phyloP scores from a whole-genome alignment of 1,139 yeast species.

The Geotrichum histeridarum region DNA sequence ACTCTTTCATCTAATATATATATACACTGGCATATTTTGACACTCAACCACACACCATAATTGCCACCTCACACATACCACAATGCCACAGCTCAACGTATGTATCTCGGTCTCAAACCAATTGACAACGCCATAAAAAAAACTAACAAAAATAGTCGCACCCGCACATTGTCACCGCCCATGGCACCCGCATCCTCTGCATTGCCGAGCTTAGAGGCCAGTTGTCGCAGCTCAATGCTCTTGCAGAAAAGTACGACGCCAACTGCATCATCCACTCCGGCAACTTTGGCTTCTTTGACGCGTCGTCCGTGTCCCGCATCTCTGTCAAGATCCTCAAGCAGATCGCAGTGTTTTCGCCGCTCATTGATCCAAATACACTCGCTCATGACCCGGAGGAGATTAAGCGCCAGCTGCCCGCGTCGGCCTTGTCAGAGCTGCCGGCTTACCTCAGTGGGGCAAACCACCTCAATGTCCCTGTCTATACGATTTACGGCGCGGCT shows the following conservation, averaged over 20 bases:
- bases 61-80: no score
- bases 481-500: slow-evolving; percentile 68
- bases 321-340: slow-evolving; percentile 45
- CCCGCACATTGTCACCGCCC: slow-evolving; percentile 2
- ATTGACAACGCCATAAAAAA: no score
- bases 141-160: no score
- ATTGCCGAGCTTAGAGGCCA: slow-evolving; percentile 54
- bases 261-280: slow-evolving; percentile 64
- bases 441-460: slow-evolving; percentile 47
- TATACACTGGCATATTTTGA: no score
- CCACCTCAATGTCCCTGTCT: slow-evolving; percentile 59
- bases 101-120: no score
- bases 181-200: slow-evolving; percentile 44
- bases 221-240: slow-evolving; percentile 43
- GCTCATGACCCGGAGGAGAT: slow-evolving; percentile 38
- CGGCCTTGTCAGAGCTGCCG: slow-evolving; percentile 52
- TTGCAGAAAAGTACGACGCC: slow-evolving; percentile 46
- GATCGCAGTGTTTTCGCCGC: slow-evolving; percentile 63
- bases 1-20: no score
- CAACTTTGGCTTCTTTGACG: slow-evolving; percentile 71
- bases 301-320: slow-evolving; percentile 50
- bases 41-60: no score
- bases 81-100: no score
- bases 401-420: slow-evolving; percentile 38
- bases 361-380: slow-evolving; percentile 46